phyloP scores from a whole-genome alignment of 495 filamentous ascomycete genomes.

The Penicillium roqueforti region DNA sequence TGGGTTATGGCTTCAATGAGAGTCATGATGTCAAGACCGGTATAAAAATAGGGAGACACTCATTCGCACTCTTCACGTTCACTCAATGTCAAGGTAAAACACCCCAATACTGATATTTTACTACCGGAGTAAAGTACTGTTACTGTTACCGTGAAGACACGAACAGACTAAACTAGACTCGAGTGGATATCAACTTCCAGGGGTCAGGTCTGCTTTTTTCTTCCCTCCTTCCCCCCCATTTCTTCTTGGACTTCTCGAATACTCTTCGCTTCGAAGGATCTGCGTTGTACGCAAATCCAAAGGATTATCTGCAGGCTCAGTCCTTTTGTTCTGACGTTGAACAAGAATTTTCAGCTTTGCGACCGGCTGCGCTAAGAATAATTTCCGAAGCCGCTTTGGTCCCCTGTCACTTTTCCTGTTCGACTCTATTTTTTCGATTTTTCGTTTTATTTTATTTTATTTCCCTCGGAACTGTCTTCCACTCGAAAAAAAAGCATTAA shows the following conservation, averaged over 20 bases:
- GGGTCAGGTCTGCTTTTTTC: constrained; percentile 18
- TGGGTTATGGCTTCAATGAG: not conserved
- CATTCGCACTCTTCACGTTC: too few species aligned
- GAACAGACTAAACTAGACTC: constrained; percentile 22
- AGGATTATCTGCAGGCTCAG: not conserved
- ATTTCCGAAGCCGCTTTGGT: constrained; percentile 11
- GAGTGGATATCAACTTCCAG: constrained; percentile 30
- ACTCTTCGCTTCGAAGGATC: not conserved
- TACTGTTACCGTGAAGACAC: constrained; percentile 24
- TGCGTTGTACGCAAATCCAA: not conserved
- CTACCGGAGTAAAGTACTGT: constrained; percentile 10
- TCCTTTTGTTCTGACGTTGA: not conserved
- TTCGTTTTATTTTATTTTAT: constrained; percentile 6
- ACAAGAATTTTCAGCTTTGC: constrained; percentile 2
- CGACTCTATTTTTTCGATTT: constrained; percentile 1
- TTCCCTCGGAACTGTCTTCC: constrained; percentile 5
- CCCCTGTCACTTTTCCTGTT: constrained; percentile 8
- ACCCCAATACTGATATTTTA: not conserved
- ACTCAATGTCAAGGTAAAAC: not conserved
- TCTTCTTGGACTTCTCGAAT: not conserved
- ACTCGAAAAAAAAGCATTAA: not conserved
- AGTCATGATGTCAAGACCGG: constrained; percentile 23
- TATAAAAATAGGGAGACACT: too few species aligned
- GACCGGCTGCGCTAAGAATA: constrained; percentile 3
- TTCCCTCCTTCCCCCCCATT: constrained; percentile 7